A percentile compares a stretch with the other conserved stretches of the same genome.
These are phyloP conservation scores for Leptodermis oblonga DNA, from an alignment of 257 asterid species.

Conservation along the genomic window DNA sequence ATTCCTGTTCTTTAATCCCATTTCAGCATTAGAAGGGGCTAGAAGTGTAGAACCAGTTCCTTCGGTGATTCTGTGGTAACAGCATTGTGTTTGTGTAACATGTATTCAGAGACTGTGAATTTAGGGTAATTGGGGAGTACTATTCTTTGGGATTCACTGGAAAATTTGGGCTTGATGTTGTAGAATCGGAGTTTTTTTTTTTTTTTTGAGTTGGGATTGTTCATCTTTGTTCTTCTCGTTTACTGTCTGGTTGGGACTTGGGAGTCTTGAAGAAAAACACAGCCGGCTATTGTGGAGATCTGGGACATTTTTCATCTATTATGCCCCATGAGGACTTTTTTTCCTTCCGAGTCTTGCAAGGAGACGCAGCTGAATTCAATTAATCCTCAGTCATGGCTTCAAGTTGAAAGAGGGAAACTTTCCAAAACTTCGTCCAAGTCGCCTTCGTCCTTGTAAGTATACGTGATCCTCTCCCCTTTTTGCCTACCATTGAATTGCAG, in stretches of 20 bases:
- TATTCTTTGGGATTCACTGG: not conserved
- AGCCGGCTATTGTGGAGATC: constrained; percentile 85
- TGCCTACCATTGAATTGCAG: constrained; percentile 6
- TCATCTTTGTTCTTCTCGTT: constrained; percentile 2
- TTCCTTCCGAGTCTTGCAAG: constrained; percentile 83
- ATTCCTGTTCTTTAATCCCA: constrained; percentile 8
- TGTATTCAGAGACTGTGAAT: not conserved
- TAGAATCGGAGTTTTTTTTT: constrained; percentile 17
- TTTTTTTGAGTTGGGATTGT: constrained; percentile 19
- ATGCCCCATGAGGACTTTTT: constrained; percentile 91
- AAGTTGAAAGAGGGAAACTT: constrained; percentile 95
- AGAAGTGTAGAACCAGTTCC: not conserved
- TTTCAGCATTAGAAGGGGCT: constrained; percentile 11
- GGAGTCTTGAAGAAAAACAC: constrained; percentile 24
- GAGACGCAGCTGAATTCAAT: constrained; percentile 62
- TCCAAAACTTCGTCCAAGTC: constrained; percentile 58
- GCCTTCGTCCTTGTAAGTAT: constrained; percentile 72
- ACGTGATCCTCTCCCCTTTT: constrained; percentile 4
- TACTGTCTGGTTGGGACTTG: not conserved
- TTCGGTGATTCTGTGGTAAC: constrained; percentile 14
- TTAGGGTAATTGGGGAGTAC: not conserved
- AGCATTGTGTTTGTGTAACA: not conserved
- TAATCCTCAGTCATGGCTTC: constrained; percentile 98
- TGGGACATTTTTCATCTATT: constrained; percentile 67
- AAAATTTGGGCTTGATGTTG: constrained; percentile 23